These are phyloP conservation scores for Chlamydomonas schloesseri DNA, from an alignment of 139 green algal species.

Conservation along the genomic window DNA sequence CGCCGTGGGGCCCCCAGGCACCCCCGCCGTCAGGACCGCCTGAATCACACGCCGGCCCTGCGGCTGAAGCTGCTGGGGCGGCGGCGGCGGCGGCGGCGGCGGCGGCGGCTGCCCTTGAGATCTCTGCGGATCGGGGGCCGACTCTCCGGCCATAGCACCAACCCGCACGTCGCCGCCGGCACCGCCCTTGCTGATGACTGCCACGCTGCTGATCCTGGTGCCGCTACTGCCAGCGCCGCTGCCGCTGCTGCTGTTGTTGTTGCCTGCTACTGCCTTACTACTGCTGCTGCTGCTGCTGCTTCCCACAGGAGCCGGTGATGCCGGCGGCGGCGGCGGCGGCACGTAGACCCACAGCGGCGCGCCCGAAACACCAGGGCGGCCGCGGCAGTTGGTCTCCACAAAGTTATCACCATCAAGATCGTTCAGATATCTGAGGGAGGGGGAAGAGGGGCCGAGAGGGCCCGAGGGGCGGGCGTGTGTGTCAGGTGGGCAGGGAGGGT, in stretches of 20 bases:
- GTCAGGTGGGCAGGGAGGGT: too few species aligned
- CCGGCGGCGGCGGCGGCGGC: background rate
- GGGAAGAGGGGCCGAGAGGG: background rate
- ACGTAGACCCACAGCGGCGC: constrained; percentile 25
- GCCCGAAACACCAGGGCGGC: constrained; percentile 9
- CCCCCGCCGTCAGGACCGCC: constrained; percentile 33
- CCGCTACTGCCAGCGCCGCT: background rate
- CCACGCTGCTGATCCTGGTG: too few species aligned
- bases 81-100: too few species aligned
- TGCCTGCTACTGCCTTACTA: background rate
- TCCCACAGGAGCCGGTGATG: background rate
- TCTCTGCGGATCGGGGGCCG: too few species aligned
- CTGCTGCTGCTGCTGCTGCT: too few species aligned
- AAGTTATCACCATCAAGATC: constrained; percentile 21
- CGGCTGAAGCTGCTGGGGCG: background rate
- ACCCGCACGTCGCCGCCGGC: too few species aligned
- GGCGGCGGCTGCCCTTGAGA: too few species aligned
- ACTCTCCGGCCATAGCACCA: too few species aligned
- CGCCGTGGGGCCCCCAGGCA: background rate
- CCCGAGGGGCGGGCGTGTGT: too few species aligned
- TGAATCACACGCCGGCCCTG: background rate
- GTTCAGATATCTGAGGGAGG: background rate
- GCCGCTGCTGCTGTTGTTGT: background rate
- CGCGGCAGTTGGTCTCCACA: constrained; percentile 10
- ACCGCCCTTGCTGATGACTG: too few species aligned